These are phyloP conservation scores for Boletales sp. DNA, from an alignment of 768 basidiomycete genomes.

Conservation along the genomic window DNA sequence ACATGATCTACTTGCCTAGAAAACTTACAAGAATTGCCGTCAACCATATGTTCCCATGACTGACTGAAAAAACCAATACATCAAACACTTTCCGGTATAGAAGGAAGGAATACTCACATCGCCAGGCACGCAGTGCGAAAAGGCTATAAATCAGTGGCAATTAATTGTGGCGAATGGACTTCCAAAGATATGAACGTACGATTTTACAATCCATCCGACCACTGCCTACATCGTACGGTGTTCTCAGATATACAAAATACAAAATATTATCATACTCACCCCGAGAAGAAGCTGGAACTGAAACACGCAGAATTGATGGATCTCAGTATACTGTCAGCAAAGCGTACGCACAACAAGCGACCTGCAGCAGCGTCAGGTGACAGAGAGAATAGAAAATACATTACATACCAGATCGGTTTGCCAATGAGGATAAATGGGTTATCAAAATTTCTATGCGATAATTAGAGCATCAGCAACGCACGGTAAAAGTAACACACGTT, in stretches of 20 bases:
- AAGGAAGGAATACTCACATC: constrained; percentile 41
- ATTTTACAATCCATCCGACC: constrained; percentile 55
- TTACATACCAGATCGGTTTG: constrained; percentile 44
- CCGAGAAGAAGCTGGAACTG: constrained; percentile 46
- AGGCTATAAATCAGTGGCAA: constrained; percentile 31
- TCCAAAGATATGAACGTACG: constrained; percentile 33
- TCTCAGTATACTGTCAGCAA: constrained; percentile 3
- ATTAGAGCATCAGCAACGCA: constrained; percentile 1
- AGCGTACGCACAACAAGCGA: constrained; percentile 43
- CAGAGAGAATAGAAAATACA: neutral
- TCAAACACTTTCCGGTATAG: neutral
- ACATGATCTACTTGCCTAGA: neutral
- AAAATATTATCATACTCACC: constrained; percentile 15
- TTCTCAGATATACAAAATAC: neutral
- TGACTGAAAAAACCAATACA: constrained; percentile 38
- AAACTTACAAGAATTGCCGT: constrained; percentile 46
- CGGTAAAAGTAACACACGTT: constrained; percentile 35
- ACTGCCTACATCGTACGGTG: constrained; percentile 36
- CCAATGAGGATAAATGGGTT: constrained; percentile 35
- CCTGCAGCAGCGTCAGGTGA: constrained; percentile 33
- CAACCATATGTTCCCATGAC: constrained; percentile 46
- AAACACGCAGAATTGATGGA: neutral
- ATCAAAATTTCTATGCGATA: constrained; percentile 36
- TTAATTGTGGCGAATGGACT: neutral
- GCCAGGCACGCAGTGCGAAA: constrained; percentile 60